A percentile compares a stretch with the other conserved stretches of the same genome.
phyloP scores from a whole-genome alignment of 2,329 filamentous ascomycete genomes.

The Phialophora chinensis region DNA sequence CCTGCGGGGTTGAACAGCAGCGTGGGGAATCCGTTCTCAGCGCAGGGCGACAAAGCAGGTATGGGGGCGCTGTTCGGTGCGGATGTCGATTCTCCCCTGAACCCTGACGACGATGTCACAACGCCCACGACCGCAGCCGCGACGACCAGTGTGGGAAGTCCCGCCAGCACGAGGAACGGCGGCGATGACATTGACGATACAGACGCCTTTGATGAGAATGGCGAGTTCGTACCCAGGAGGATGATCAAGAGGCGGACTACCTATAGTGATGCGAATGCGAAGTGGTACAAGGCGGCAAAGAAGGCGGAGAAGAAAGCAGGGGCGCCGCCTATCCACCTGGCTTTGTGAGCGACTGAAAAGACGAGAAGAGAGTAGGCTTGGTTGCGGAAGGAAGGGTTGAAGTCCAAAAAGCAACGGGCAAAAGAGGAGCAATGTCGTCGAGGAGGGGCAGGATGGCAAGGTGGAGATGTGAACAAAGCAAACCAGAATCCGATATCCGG shows the following conservation, averaged over 20 bases:
- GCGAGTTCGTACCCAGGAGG: constrained; percentile 29
- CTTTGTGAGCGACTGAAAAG: constrained; percentile 24
- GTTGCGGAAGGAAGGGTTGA: too few relatives aligned
- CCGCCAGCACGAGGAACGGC: constrained; percentile 13
- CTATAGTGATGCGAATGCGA: constrained; percentile 38
- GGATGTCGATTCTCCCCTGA: constrained; percentile 27
- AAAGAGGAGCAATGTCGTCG: background rate
- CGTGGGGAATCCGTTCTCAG: constrained; percentile 32
- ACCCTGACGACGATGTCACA: background rate
- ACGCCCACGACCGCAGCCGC: constrained; percentile 20
- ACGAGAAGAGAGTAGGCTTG: background rate
- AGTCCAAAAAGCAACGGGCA: background rate
- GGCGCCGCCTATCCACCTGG: constrained; percentile 38
- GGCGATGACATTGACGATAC: constrained; percentile 23
- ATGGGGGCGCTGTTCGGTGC: constrained; percentile 34
- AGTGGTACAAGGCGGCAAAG: constrained; percentile 42
- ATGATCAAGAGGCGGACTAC: constrained; percentile 34
- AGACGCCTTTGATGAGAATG: constrained; percentile 32
- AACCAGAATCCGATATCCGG: background rate
- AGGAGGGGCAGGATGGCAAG: background rate
- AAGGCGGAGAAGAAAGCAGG: constrained; percentile 40
- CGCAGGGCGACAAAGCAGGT: constrained; percentile 26
- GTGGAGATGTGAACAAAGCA: background rate
- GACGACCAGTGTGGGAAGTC: constrained; percentile 18
- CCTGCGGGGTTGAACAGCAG: background rate